Evolutionary conservation across 2,329 filamentous ascomycete genomes (phyloP).

Genomic region (Myotisia sp.): DNA sequence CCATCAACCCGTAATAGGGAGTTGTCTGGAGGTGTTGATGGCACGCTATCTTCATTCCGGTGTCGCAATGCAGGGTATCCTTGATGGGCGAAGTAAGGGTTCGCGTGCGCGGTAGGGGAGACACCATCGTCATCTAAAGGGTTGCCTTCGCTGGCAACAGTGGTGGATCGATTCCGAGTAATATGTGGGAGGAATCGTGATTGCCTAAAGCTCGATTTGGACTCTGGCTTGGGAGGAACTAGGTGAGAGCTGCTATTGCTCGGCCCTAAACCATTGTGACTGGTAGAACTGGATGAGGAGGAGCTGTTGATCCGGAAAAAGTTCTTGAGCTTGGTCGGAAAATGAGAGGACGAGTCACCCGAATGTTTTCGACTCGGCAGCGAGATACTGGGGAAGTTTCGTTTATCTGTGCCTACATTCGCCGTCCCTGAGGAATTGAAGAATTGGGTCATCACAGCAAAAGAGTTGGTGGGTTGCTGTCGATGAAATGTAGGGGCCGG

Average conservation of each 20-base stretch:
- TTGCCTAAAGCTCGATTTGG: conserved; percentile 60
- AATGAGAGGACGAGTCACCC: conserved; percentile 36
- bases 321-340: conserved; percentile 53
- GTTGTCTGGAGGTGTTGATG: conserved; percentile 82
- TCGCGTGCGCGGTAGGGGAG: conserved; percentile 85
- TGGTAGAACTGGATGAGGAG: conserved; percentile 24
- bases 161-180: conserved; percentile 74
- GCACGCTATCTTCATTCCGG: conserved; percentile 85
- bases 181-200: conserved; percentile 81
- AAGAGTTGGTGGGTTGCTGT: no score
- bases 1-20: conserved; percentile 62
- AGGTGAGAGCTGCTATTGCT: conserved; percentile 30
- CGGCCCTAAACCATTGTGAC: conserved; percentile 13
- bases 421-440: conserved; percentile 26
- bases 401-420: conserved; percentile 31
- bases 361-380: conserved; percentile 32
- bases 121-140: conserved; percentile 76
- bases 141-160: conserved; percentile 85
- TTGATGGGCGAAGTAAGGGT: conserved; percentile 95
- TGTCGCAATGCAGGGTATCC: conserved; percentile 85
- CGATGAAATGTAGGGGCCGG: no score
- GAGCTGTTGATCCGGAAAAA: conserved; percentile 49
- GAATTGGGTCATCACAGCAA: conserved; percentile 29
- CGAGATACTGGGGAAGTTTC: conserved; percentile 34
- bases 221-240: conserved; percentile 41